Conservation (phyloP, 2,329 filamentous ascomycete species). For the Hypomyces rosellus region DNA sequence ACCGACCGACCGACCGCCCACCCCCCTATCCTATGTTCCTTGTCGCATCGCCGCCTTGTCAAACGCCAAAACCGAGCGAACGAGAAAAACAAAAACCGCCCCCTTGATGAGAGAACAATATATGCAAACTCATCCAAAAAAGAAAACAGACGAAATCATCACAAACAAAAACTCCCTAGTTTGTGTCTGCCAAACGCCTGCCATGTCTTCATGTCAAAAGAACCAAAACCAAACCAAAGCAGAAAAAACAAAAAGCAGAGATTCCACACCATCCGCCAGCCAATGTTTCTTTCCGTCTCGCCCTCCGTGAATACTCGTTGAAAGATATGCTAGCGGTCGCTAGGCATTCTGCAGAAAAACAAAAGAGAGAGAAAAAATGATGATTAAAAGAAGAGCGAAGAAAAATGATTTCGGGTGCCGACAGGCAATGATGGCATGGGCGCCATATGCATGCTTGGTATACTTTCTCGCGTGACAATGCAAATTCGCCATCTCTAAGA, state of each 20-base stretch:
- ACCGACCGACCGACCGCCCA: too few relatives aligned
- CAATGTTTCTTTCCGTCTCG: not conserved
- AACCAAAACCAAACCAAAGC: too few relatives aligned
- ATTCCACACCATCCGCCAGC: not conserved
- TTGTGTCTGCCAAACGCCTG: not conserved
- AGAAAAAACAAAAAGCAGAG: not conserved
- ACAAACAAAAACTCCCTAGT: too few relatives aligned
- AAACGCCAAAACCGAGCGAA: not conserved
- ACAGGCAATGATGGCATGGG: not conserved
- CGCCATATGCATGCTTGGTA: not conserved
- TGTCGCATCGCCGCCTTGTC: not conserved
- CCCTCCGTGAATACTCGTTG: not conserved
- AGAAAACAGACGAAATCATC: too few relatives aligned
- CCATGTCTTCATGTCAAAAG: not conserved
- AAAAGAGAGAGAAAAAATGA: slow-evolving; percentile 3
- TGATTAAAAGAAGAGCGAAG: slow-evolving; percentile 10
- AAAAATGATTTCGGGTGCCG: not conserved
- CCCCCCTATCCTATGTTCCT: not conserved
- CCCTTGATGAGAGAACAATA: too few relatives aligned
- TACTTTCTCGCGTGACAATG: not conserved
- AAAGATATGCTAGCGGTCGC: not conserved
- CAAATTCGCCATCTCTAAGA: too few relatives aligned
- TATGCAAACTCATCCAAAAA: too few relatives aligned
- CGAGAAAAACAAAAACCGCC: too few relatives aligned
- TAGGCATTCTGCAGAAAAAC: not conserved